A percentile compares a stretch with the other conserved stretches of the same genome.
phyloP scores from a whole-genome alignment of 257 asterid species.

The Euphrasia confusa region DNA sequence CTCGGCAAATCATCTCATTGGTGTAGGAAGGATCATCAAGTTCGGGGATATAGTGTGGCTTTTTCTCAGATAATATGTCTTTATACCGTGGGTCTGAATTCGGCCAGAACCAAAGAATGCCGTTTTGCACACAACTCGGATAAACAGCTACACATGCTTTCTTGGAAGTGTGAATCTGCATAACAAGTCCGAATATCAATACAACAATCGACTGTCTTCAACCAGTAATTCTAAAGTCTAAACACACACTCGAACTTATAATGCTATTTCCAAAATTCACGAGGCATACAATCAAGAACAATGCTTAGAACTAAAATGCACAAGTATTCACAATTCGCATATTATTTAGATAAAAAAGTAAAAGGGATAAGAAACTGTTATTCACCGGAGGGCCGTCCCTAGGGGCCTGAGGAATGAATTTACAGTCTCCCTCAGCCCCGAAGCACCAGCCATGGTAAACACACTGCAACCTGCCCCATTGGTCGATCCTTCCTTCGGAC shows the following conservation, averaged over 20 bases:
- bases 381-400: slow-evolving; percentile 80
- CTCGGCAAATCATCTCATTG: slow-evolving; percentile 53
- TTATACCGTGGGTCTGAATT: slow-evolving; percentile 59
- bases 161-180: slow-evolving; percentile 72
- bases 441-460: slow-evolving; percentile 97
- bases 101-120: slow-evolving; percentile 94
- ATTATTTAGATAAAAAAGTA: not conserved
- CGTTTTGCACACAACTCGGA: slow-evolving; percentile 82
- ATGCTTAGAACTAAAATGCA: not conserved
- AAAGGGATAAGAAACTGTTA: not conserved
- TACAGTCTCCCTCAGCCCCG: slow-evolving; percentile 75
- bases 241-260: not conserved
- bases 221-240: not conserved
- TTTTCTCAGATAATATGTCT: slow-evolving; percentile 49
- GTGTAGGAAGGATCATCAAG: slow-evolving; percentile 77
- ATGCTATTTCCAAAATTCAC: not conserved
- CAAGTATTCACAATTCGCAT: not conserved
- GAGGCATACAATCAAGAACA: not conserved
- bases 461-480: slow-evolving; percentile 86
- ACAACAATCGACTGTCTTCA: not conserved
- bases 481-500: slow-evolving; percentile 91
- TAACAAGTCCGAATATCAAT: slow-evolving; percentile 19
- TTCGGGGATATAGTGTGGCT: slow-evolving; percentile 81
- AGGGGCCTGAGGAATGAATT: slow-evolving; percentile 82
- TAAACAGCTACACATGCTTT: slow-evolving; percentile 81